Conservation (phyloP, 306 rosid species). For the Pterocarpus santalinus region DNA sequence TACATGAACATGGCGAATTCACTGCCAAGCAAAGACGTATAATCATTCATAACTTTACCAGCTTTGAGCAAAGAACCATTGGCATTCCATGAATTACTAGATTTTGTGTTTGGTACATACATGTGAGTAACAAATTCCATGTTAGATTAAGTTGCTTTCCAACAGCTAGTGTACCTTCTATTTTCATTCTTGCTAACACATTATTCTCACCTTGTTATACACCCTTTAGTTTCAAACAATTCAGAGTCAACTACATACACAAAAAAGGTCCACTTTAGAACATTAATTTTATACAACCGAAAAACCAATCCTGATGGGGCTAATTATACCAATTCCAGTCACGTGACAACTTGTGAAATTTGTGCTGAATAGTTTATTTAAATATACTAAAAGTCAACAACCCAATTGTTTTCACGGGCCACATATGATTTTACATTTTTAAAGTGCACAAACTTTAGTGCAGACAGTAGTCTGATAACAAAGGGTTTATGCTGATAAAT, state of each 20-base stretch:
- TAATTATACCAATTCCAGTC: not conserved
- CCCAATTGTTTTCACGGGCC: not conserved
- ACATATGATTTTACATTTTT: not conserved
- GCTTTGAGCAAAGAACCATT: no score
- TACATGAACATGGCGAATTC: constrained; percentile 24
- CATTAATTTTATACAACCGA: not conserved
- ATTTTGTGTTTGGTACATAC: not conserved
- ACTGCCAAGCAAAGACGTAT: not conserved
- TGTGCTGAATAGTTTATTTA: not conserved
- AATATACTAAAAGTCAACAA: not conserved
- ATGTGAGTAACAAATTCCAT: not conserved
- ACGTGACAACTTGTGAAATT: not conserved
- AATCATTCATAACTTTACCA: not conserved
- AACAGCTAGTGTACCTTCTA: no score
- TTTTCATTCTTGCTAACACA: no score
- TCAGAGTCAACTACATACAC: not conserved
- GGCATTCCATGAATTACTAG: not conserved
- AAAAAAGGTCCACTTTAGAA: not conserved
- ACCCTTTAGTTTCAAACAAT: not conserved
- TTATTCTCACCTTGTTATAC: no score
- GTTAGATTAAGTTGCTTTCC: no score
- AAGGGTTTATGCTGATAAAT: no score
- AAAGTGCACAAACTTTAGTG: not conserved
- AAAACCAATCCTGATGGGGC: not conserved
- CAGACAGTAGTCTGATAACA: no score